phyloP scores from a whole-genome alignment of 73 alveolate genomes.

The Symbiodinium natans region DNA sequence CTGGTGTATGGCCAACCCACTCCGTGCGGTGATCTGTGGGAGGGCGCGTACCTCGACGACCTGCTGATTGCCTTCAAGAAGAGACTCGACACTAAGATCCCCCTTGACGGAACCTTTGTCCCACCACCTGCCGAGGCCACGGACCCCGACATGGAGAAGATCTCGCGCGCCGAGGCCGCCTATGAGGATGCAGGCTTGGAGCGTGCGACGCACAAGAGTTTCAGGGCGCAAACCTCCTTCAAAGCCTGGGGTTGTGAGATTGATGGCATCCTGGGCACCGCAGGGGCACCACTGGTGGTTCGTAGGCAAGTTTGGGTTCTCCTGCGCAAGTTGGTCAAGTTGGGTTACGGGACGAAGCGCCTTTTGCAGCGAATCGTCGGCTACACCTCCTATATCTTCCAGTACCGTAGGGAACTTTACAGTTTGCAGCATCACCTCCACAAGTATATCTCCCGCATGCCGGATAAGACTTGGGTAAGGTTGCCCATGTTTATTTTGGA shows the following conservation, averaged over 20 bases:
- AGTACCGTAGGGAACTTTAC: background rate
- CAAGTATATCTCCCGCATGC: background rate
- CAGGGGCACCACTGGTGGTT: background rate
- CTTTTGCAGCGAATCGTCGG: slow-evolving; percentile 1
- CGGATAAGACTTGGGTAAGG: background rate
- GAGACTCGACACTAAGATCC: too few relatives aligned
- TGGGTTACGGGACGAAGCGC: background rate
- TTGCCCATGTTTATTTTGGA: background rate
- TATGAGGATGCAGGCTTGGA: background rate
- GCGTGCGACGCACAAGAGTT: background rate
- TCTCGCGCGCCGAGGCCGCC: background rate
- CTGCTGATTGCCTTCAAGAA: background rate
- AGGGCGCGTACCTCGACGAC: slow-evolving; percentile 37
- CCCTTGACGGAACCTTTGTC: background rate
- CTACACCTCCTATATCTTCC: background rate
- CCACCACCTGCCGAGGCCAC: background rate
- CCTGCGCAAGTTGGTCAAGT: background rate
- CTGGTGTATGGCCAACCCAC: background rate
- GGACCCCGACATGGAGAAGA: background rate
- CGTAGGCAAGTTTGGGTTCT: background rate
- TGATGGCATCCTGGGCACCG: slow-evolving; percentile 16
- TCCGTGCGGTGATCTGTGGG: background rate
- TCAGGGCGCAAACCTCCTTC: background rate
- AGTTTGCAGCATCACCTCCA: slow-evolving; percentile 11
- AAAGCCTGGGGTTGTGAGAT: slow-evolving; percentile 53